These are phyloP conservation scores for Calocybe cyanea DNA, from an alignment of 768 basidiomycete genomes.

Conservation along the genomic window DNA sequence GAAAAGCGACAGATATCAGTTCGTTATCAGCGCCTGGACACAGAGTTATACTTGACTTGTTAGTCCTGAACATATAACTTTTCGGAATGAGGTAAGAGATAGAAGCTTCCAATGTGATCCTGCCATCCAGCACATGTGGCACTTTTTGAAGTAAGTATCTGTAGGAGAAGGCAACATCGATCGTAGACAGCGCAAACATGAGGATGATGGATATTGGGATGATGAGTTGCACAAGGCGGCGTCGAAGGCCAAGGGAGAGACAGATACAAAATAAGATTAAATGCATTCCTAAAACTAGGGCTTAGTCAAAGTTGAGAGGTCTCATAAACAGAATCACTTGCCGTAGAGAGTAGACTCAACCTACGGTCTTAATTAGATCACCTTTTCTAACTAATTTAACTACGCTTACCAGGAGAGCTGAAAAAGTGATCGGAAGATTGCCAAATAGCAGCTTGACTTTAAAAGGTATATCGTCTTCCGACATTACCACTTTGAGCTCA, in stretches of 20 bases:
- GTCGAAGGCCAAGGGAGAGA: constrained; percentile 2
- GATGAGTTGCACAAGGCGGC: not conserved
- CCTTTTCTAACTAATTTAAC: not conserved
- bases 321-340: too few relatives aligned
- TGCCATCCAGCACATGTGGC: not conserved
- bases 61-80: constrained; percentile 4
- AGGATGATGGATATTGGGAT: constrained; percentile 1
- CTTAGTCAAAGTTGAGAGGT: not conserved
- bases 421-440: constrained; percentile 2
- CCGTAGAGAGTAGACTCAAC: constrained; percentile 27
- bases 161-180: constrained; percentile 8
- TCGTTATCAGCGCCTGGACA: too few relatives aligned
- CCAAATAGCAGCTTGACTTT: too few relatives aligned
- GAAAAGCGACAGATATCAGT: too few relatives aligned
- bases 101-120: not conserved
- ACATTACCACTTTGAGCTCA: too few relatives aligned
- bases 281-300: constrained; percentile 24
- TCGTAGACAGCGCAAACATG: constrained; percentile 11
- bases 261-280: constrained; percentile 26
- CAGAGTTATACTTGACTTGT: constrained; percentile 11
- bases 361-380: too few relatives aligned
- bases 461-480: too few relatives aligned
- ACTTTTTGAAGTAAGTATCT: constrained; percentile 5
- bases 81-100: not conserved
- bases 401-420: constrained; percentile 6